Conservation (phyloP, 148 eudicot species). For the Rhododendron molle region DNA sequence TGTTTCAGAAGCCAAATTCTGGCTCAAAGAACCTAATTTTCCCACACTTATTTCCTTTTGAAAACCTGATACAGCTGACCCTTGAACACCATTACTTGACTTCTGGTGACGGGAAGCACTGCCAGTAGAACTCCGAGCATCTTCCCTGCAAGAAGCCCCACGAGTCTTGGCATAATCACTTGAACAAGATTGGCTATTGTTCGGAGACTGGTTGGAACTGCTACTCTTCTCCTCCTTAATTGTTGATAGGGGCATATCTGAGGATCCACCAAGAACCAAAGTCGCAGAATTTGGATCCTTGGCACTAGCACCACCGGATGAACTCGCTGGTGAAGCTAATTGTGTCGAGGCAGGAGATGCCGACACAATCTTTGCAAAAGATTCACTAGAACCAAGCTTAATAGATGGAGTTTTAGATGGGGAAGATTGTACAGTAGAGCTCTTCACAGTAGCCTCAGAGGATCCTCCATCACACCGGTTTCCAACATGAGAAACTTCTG, state of each 20-base stretch:
- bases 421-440: conserved; percentile 37
- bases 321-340: conserved; percentile 25
- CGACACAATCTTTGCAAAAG: conserved; percentile 33
- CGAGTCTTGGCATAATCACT: conserved; percentile 47
- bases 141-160: conserved; percentile 53
- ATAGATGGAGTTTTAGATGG: conserved; percentile 43
- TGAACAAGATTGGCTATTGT: conserved; percentile 60
- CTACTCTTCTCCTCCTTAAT: conserved; percentile 65
- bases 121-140: conserved; percentile 47
- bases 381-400: conserved; percentile 50
- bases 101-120: conserved; percentile 35
- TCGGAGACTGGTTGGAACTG: conserved; percentile 74
- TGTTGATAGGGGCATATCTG: conserved; percentile 44
- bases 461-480: conserved; percentile 48
- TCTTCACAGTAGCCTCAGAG: conserved; percentile 48
- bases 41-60: conserved; percentile 41
- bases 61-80: conserved; percentile 26
- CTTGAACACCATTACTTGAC: conserved; percentile 30
- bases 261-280: conserved; percentile 26
- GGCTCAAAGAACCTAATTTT: conserved; percentile 27
- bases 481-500: conserved; percentile 51
- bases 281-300: conserved; percentile 33
- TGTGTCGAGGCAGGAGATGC: conserved; percentile 36
- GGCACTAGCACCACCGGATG: conserved; percentile 25
- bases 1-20: conserved; percentile 42